Evolutionary conservation across 805 yeast species (phyloP).

Genomic region (Candida hungchunana): DNA sequence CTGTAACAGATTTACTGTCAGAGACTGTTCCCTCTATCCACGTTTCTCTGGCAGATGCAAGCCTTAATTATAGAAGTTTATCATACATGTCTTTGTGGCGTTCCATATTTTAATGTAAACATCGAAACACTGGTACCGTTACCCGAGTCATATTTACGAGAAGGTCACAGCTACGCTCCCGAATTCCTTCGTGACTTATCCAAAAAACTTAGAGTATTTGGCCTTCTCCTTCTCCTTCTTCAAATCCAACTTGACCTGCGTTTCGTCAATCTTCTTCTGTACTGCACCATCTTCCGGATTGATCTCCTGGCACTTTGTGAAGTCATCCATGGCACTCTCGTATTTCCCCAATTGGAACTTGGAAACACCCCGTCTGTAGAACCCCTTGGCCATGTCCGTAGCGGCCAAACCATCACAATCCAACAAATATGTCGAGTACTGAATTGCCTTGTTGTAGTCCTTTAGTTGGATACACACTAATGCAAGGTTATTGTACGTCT

Average conservation of each 20-base stretch:
- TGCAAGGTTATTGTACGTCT: constrained; percentile 48
- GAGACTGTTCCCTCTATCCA: constrained; percentile 97
- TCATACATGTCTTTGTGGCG: too few relatives aligned
- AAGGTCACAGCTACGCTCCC: too few relatives aligned
- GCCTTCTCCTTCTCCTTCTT: constrained; percentile 47
- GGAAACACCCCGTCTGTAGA: constrained; percentile 51
- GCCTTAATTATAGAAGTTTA: too few relatives aligned
- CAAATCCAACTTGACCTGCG: constrained; percentile 37
- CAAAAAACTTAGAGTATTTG: constrained; percentile 61
- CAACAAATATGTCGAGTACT: constrained; percentile 51
- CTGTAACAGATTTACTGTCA: constrained; percentile 94
- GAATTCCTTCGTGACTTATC: too few relatives aligned
- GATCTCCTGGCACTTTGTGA: constrained; percentile 38
- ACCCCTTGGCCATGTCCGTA: constrained; percentile 53
- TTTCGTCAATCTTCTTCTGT: constrained; percentile 37
- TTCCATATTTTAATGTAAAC: too few relatives aligned
- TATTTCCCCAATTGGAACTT: constrained; percentile 40
- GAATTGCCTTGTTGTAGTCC: constrained; percentile 45
- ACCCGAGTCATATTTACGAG: too few relatives aligned
- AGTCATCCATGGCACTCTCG: constrained; percentile 45
- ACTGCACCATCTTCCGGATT: constrained; percentile 50
- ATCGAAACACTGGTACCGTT: too few relatives aligned
- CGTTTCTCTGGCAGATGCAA: constrained; percentile 97
- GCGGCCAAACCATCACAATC: constrained; percentile 40
- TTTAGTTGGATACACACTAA: constrained; percentile 47